phyloP scores from a whole-genome alignment of 352 stramenopile genomes.

The Phytopythium cucurbitacearum region DNA sequence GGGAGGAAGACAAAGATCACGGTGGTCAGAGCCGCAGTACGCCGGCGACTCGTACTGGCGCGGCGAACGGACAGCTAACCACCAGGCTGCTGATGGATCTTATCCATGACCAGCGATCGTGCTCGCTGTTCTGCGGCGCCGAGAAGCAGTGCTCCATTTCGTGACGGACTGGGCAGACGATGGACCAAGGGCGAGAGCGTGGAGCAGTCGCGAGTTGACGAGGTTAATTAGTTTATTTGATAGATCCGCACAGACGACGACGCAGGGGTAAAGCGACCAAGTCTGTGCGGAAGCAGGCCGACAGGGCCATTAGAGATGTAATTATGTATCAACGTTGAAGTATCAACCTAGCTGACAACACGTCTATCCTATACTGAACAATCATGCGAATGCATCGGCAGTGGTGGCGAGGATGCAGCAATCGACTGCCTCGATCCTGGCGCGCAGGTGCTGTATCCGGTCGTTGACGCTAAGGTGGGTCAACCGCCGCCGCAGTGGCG shows the following conservation, averaged over 20 bases:
- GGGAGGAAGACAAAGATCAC: not conserved
- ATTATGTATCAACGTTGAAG: too few species aligned
- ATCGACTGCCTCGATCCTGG: slow-evolving; percentile 39
- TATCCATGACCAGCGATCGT: slow-evolving; percentile 26
- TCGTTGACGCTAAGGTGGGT: slow-evolving; percentile 37
- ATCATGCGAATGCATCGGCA: not conserved
- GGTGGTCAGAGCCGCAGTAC: slow-evolving; percentile 17
- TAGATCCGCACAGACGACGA: too few species aligned
- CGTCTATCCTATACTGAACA: not conserved
- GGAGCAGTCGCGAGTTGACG: too few species aligned
- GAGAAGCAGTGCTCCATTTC: slow-evolving; percentile 24
- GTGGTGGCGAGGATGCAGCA: slow-evolving; percentile 23
- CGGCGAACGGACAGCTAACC: not conserved
- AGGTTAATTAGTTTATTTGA: too few species aligned
- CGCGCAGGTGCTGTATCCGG: slow-evolving; percentile 25
- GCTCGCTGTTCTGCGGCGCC: slow-evolving; percentile 26
- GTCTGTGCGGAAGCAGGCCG: too few species aligned
- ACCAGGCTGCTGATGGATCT: not conserved
- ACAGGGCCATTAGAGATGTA: too few species aligned
- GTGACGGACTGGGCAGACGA: slow-evolving; percentile 1
- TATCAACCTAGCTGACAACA: not conserved
- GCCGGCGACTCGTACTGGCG: slow-evolving; percentile 1
- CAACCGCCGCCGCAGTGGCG: slow-evolving; percentile 37
- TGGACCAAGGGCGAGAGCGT: too few species aligned
- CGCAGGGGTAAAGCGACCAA: too few species aligned